A percentile compares a stretch with the other conserved stretches of the same genome.
Conservation (phyloP, 805 yeast species). For the Kuraishia hungarica region DNA sequence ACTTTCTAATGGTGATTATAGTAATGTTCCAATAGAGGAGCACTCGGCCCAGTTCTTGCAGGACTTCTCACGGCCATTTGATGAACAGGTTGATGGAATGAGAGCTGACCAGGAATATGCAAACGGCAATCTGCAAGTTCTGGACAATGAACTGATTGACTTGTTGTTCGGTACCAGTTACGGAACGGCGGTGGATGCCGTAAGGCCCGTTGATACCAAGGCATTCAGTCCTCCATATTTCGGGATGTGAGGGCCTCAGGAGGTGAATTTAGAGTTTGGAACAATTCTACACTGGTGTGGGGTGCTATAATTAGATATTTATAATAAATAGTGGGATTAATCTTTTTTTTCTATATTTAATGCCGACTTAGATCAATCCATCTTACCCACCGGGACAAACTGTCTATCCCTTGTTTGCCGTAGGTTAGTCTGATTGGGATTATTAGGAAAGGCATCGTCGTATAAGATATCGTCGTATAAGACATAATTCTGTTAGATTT, state of each 20-base stretch:
- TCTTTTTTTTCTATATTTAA: no score
- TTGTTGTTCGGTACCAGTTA: neutral
- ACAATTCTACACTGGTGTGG: no score
- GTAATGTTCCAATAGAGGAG: no score
- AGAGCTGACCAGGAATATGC: neutral
- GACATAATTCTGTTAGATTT: no score
- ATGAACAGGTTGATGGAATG: neutral
- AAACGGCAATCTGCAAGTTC: neutral
- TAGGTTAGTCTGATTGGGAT: no score
- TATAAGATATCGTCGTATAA: no score
- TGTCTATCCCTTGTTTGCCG: no score
- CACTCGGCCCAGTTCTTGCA: neutral
- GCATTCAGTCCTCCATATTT: neutral
- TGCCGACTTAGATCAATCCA: no score
- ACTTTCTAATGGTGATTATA: neutral
- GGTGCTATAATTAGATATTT: no score
- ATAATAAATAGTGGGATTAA: no score
- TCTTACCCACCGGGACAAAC: no score
- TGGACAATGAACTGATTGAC: constrained; percentile 1
- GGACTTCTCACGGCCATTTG: neutral
- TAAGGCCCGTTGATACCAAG: neutral
- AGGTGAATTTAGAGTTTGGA: neutral
- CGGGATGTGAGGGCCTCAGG: neutral
- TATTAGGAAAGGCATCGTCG: no score
- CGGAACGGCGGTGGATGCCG: neutral